Evolutionary conservation across 108 stramenopile species (phyloP).

Genomic region (Cyclostephanos tholiformis): DNA sequence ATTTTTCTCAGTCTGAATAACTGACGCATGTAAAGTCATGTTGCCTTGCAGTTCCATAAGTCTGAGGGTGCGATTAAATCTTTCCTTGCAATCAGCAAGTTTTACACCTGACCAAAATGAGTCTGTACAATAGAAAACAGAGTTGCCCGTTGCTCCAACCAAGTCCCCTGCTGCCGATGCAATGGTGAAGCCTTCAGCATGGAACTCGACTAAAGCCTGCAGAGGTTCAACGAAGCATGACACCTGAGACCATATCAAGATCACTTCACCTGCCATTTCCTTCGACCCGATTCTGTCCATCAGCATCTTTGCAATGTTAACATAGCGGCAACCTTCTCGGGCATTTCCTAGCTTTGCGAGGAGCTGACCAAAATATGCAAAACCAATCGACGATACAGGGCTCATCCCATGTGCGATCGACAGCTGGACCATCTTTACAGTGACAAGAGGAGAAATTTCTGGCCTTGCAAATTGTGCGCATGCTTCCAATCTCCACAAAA

Average conservation of each 20-base stretch:
- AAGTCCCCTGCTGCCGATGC: constrained; percentile 27
- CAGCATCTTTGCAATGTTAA: constrained; percentile 12
- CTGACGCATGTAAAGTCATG: neutral
- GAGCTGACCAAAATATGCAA: constrained; percentile 12
- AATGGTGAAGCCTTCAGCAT: neutral
- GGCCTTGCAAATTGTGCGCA: neutral
- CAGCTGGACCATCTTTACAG: constrained; percentile 13
- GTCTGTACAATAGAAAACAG: neutral
- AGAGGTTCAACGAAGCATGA: constrained; percentile 6
- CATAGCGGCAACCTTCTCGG: constrained; percentile 7
- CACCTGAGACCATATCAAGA: neutral
- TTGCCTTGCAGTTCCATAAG: constrained; percentile 8
- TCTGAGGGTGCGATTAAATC: neutral
- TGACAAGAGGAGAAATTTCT: neutral
- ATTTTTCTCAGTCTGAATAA: neutral
- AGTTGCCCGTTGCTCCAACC: neutral
- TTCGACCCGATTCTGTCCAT: constrained; percentile 4
- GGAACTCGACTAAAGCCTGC: neutral
- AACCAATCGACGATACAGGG: constrained; percentile 14
- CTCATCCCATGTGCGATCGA: constrained; percentile 16
- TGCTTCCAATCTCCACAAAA: neutral
- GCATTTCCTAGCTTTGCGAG: constrained; percentile 7
- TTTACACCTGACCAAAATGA: no score
- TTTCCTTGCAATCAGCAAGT: constrained; percentile 2
- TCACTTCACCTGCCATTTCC: constrained; percentile 13